These are phyloP conservation scores for Schizosaccharomyces osmophilus DNA, from an alignment of 805 yeast species.

Conservation along the genomic window DNA sequence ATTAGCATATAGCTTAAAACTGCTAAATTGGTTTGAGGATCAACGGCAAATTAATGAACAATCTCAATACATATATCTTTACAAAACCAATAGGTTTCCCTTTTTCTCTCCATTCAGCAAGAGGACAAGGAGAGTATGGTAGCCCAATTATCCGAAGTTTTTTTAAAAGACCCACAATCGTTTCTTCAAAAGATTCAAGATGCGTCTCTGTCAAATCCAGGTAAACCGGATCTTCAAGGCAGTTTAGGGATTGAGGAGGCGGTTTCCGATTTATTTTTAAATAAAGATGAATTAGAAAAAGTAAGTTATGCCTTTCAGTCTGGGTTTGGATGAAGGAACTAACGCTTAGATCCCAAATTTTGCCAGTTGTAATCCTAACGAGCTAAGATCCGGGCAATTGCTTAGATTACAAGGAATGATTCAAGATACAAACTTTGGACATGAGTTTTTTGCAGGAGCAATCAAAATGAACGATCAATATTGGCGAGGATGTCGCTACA, in stretches of 20 bases:
- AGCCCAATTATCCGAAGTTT: neutral
- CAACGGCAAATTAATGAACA: too few relatives aligned
- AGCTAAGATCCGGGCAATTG: neutral
- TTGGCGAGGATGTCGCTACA: neutral
- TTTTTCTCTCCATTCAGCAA: neutral
- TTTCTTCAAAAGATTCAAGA: neutral
- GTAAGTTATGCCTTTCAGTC: neutral
- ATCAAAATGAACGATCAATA: neutral
- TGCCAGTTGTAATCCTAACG: neutral
- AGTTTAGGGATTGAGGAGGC: neutral
- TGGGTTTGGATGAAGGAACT: neutral
- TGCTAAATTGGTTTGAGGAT: too few relatives aligned
- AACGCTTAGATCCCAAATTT: neutral
- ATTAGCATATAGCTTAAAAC: too few relatives aligned
- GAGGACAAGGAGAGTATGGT: neutral
- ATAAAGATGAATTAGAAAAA: neutral
- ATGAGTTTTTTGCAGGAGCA: constrained; percentile 1
- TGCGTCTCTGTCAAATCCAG: neutral
- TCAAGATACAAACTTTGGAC: neutral
- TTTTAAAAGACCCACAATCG: neutral
- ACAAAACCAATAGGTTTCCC: too few relatives aligned
- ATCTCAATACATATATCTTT: too few relatives aligned
- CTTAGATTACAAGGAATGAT: neutral
- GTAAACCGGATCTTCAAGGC: neutral
- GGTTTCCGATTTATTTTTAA: neutral